These are phyloP conservation scores for Blepharisma stoltei DNA, from an alignment of 73 alveolate species.

Conservation along the genomic window DNA sequence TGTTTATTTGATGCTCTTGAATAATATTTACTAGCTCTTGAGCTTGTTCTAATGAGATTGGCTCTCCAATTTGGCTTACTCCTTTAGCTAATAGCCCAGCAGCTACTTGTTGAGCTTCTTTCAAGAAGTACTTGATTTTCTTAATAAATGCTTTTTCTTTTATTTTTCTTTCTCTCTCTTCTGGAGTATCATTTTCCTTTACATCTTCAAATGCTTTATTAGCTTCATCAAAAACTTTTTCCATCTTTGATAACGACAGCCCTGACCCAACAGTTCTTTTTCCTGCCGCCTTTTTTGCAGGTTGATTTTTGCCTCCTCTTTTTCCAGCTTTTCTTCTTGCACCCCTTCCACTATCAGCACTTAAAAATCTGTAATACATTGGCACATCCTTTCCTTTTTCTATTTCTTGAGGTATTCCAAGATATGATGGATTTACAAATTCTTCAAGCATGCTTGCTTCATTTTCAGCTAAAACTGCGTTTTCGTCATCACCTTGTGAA, in stretches of 20 bases:
- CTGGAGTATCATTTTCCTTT: conserved; percentile 48
- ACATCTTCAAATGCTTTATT: conserved; percentile 42
- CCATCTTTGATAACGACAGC: conserved; percentile 34
- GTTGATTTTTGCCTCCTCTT: conserved; percentile 33
- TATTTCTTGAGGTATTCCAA: conserved; percentile 2
- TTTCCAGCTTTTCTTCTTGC: conserved; percentile 32
- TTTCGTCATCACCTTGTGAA: conserved; percentile 31
- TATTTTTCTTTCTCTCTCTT: conserved; percentile 47
- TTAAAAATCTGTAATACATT: neutral
- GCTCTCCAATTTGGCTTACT: conserved; percentile 46
- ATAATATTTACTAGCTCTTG: conserved; percentile 41
- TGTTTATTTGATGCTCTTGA: conserved; percentile 38
- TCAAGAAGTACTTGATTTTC: conserved; percentile 35
- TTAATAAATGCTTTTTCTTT: conserved; percentile 36
- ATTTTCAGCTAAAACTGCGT: neutral
- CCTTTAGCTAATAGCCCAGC: conserved; percentile 38
- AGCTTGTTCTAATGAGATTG: conserved; percentile 45
- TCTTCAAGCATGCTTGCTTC: conserved; percentile 20
- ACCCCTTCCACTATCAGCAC: conserved; percentile 9
- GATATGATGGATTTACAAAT: neutral
- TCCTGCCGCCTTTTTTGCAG: neutral
- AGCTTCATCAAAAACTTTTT: conserved; percentile 39
- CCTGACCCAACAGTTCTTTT: neutral
- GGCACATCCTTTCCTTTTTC: neutral
- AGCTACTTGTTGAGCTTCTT: conserved; percentile 41